phyloP scores from a whole-genome alignment of 768 basidiomycete genomes.

The Mycena epipterygia region DNA sequence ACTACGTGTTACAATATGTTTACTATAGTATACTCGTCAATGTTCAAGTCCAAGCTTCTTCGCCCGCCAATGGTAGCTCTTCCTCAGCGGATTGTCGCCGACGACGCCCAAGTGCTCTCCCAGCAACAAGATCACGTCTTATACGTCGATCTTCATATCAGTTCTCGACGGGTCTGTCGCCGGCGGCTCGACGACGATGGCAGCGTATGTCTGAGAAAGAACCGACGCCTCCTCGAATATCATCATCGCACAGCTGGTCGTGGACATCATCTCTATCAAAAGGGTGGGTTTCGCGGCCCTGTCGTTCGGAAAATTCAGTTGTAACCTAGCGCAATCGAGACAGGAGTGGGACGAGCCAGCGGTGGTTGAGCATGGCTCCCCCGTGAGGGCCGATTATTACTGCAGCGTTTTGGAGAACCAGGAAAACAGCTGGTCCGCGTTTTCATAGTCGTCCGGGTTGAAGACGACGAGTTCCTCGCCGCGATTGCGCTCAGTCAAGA shows the following conservation, averaged over 20 bases:
- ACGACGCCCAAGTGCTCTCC: conserved; percentile 16
- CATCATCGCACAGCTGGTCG: conserved; percentile 27
- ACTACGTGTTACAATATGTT: too few relatives aligned
- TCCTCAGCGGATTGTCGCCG: conserved; percentile 19
- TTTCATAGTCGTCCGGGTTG: conserved; percentile 6
- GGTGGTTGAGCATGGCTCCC: conserved; percentile 35
- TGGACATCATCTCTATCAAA: conserved; percentile 29
- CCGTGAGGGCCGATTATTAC: conserved; percentile 32
- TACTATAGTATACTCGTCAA: background rate
- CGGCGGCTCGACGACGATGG: conserved; percentile 30
- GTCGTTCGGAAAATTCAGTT: background rate
- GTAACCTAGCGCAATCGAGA: background rate
- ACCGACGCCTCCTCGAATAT: conserved; percentile 32
- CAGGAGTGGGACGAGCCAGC: conserved; percentile 26
- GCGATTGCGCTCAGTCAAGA: conserved; percentile 17
- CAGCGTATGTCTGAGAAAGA: conserved; percentile 31
- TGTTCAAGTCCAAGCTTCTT: conserved; percentile 13
- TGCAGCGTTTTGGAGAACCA: conserved; percentile 26
- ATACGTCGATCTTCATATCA: conserved; percentile 27
- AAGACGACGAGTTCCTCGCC: conserved; percentile 36
- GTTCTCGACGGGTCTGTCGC: background rate
- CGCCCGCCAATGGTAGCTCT: conserved; percentile 22
- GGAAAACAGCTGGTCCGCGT: conserved; percentile 16
- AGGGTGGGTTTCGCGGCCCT: conserved; percentile 26
- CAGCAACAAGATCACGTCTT: conserved; percentile 23